These are phyloP conservation scores for Colletotrichum liriopes DNA, from an alignment of 2,329 filamentous ascomycete species.

Conservation along the genomic window DNA sequence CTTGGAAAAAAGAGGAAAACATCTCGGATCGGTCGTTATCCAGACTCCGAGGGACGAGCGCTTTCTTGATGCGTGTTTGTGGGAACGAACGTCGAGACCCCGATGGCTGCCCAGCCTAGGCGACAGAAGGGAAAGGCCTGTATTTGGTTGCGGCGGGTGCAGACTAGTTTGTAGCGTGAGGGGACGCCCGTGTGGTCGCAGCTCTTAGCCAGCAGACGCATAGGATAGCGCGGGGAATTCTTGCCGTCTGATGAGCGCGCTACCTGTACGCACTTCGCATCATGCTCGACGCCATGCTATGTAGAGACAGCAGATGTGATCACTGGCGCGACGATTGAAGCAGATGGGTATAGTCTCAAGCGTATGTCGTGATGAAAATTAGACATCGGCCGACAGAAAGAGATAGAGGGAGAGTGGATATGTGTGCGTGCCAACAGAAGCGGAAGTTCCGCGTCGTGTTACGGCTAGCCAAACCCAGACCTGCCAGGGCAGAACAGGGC, in stretches of 20 bases:
- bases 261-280: neutral
- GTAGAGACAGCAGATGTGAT: neutral
- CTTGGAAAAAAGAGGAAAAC: neutral
- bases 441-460: neutral
- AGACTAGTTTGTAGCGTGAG: neutral
- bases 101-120: neutral
- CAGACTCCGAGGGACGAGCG: neutral
- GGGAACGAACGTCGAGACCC: slow-evolving; percentile 14
- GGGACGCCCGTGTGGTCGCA: slow-evolving; percentile 6
- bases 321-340: neutral
- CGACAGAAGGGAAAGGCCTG: slow-evolving; percentile 9
- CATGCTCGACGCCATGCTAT: neutral
- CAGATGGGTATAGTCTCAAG: neutral
- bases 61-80: slow-evolving; percentile 11
- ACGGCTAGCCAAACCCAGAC: slow-evolving; percentile 3
- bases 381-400: neutral
- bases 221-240: slow-evolving; percentile 13
- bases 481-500: slow-evolving; percentile 14
- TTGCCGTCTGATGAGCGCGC: neutral
- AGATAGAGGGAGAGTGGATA: neutral
- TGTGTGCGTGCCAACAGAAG: neutral
- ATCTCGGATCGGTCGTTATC: neutral
- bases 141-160: slow-evolving; percentile 17
- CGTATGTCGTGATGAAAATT: neutral
- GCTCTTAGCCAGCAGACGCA: slow-evolving; percentile 11